Evolutionary conservation across 257 asterid genomes (phyloP), one percentile per base, ranked within the genome.

Genomic region (Nicotiana attenuata): DNA sequence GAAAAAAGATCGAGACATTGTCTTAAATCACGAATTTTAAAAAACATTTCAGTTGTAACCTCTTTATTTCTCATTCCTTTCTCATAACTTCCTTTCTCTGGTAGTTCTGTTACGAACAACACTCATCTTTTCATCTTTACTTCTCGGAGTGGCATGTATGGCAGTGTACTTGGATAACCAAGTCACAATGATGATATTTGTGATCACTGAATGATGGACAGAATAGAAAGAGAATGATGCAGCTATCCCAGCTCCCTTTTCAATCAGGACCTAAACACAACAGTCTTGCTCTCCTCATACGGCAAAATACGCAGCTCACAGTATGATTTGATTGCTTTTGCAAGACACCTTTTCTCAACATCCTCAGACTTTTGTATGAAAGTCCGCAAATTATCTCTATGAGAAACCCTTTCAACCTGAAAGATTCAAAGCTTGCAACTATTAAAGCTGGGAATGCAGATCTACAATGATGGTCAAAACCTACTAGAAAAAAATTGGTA

Each of bases 341-440:
- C 93, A 81, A 96, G 97, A 79, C 98, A 96, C 60, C 89, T 97
- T 88, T 91, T 96, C 92, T 96, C 99, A 86, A 96, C 90, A 85
- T 90, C 91, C 92, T 92, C 92, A 14, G 98, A 96, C 90, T 92
- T 96, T 85, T 88, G 97, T 77, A 92, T 90, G 82, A 94, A 94
- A 80, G 97, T 91, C 85, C 81, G 88, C 88, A 96, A 78, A 80
- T 81, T 92, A 80, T 96, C 99, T 86, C 93, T 88, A 87, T 93
- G 98, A 75, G 99, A 92, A 88, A 96, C 98, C 85, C 97, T 92
- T 83, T 92, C 98, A 84, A 94, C 99, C 98, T 93, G 91, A 82
- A 82, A 84, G 59, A 65, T 35, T 28, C 41, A 84, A 78, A 53
- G 57, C 63, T 57, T 6, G 63, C 63, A 57, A 57, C 63, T 57